phyloP scores from a whole-genome alignment of 176 grass and related monocot species.

The Olyra latifolia region DNA sequence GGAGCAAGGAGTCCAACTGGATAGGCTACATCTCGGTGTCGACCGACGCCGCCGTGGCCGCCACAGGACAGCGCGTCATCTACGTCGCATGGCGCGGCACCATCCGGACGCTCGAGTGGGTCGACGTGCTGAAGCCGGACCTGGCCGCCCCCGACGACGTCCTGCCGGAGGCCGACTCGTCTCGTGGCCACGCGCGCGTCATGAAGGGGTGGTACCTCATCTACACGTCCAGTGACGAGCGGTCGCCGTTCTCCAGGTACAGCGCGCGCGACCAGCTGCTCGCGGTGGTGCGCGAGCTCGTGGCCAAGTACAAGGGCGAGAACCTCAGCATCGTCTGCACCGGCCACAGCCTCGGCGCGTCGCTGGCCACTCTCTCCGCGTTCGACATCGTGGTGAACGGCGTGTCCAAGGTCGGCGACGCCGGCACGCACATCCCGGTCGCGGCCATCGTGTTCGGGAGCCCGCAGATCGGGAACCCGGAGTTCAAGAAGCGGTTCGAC shows the following conservation, averaged over 20 bases:
- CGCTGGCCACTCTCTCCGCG: constrained; percentile 67
- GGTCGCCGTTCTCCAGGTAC: constrained; percentile 57
- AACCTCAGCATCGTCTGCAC: constrained; percentile 76
- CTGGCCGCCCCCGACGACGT: constrained; percentile 56
- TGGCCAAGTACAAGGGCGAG: constrained; percentile 51
- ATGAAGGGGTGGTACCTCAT: constrained; percentile 90
- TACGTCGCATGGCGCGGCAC: constrained; percentile 79
- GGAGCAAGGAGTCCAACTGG: constrained; percentile 98
- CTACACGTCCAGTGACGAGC: constrained; percentile 65
- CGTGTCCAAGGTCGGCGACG: constrained; percentile 39
- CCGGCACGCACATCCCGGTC: constrained; percentile 49
- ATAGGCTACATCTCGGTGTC: constrained; percentile 79
- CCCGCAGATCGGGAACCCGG: constrained; percentile 83
- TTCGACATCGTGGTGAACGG: constrained; percentile 80
- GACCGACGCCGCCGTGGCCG: constrained; percentile 47
- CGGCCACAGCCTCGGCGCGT: constrained; percentile 81
- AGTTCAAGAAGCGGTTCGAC: constrained; percentile 66
- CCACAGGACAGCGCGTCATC: constrained; percentile 69
- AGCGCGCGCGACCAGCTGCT: constrained; percentile 77
- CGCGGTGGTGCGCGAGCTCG: constrained; percentile 53
- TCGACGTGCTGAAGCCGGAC: constrained; percentile 61
- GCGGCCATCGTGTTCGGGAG: constrained; percentile 78
- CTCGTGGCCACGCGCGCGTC: constrained; percentile 33
- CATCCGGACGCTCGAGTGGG: constrained; percentile 80
- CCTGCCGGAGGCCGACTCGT: constrained; percentile 43